A percentile compares a stretch with the other conserved stretches of the same genome.
These are phyloP conservation scores for Austroboletus sp. DNA, from an alignment of 1,284 basidiomycete genomes.

Conservation along the genomic window DNA sequence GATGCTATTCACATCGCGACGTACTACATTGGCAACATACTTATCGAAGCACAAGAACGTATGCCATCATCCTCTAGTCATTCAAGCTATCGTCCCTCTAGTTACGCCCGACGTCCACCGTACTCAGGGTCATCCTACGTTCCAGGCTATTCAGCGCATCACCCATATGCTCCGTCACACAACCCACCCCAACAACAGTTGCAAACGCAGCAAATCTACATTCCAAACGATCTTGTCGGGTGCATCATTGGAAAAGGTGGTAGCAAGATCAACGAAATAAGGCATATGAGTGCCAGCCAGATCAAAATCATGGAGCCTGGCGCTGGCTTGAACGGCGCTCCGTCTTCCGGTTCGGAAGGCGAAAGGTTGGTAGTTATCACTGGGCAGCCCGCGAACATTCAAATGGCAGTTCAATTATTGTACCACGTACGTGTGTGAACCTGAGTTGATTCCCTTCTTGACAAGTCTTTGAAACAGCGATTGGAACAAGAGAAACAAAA, in stretches of 20 bases:
- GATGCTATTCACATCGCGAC: slow-evolving; percentile 99
- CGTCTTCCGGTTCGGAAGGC: slow-evolving; percentile 65
- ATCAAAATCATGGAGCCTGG: slow-evolving; percentile 99
- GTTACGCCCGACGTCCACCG: slow-evolving; percentile 46
- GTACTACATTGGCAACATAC: slow-evolving; percentile 95
- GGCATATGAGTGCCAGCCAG: slow-evolving; percentile 87
- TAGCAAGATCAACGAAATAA: slow-evolving; percentile 97
- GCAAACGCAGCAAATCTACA: slow-evolving; percentile 97
- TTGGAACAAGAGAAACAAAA: slow-evolving; percentile 86
- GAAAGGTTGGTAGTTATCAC: slow-evolving; percentile 92
- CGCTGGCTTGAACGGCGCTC: slow-evolving; percentile 62
- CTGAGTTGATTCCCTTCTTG: slow-evolving; percentile 7
- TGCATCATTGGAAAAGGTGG: slow-evolving; percentile 99
- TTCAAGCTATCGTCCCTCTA: slow-evolving; percentile 53
- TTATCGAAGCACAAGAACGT: slow-evolving; percentile 90
- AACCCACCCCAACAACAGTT: slow-evolving; percentile 49
- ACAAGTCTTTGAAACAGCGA: slow-evolving; percentile 43
- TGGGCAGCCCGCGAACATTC: slow-evolving; percentile 88
- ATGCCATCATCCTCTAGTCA: slow-evolving; percentile 52
- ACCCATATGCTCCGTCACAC: slow-evolving; percentile 39
- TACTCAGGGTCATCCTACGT: slow-evolving; percentile 65
- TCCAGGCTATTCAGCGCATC: slow-evolving; percentile 49
- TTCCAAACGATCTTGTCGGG: slow-evolving; percentile 95
- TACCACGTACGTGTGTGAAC: slow-evolving; percentile 64
- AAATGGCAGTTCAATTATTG: slow-evolving; percentile 90